Evolutionary conservation across 306 rosid species (phyloP).

Genomic region (Vigna nakashimae): DNA sequence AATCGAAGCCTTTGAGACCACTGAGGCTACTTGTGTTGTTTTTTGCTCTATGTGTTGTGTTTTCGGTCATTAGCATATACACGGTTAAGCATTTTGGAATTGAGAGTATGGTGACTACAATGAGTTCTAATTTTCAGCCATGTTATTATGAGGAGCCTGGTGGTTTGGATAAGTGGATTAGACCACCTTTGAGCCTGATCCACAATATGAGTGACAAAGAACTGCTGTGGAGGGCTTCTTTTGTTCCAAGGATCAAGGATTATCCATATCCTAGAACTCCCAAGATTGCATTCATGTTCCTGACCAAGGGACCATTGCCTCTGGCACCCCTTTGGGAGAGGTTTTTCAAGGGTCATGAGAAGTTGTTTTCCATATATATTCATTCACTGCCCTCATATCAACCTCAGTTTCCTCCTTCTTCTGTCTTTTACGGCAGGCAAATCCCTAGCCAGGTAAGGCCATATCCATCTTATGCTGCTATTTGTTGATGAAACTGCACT

Average conservation of each 20-base stretch:
- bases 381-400: conserved; percentile 84
- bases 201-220: conserved; percentile 82
- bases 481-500: conserved; percentile 31
- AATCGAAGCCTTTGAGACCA: conserved; percentile 65
- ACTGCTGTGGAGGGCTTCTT: conserved; percentile 85
- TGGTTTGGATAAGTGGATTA: conserved; percentile 71
- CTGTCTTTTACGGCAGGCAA: conserved; percentile 75
- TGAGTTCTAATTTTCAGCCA: conserved; percentile 64
- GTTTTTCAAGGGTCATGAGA: conserved; percentile 80
- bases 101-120: conserved; percentile 54
- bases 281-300: conserved; percentile 93
- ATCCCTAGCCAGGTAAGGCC: conserved; percentile 89
- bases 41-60: conserved; percentile 65
- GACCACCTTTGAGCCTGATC: conserved; percentile 64
- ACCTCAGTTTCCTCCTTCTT: conserved; percentile 63
- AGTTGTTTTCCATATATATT: conserved; percentile 68
- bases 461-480: conserved; percentile 30
- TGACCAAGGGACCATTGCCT: conserved; percentile 94
- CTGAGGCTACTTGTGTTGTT: conserved; percentile 69
- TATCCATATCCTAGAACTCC: conserved; percentile 85
- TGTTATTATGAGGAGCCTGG: conserved; percentile 61
- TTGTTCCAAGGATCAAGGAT: conserved; percentile 61
- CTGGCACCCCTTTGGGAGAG: conserved; percentile 96
- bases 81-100: conserved; percentile 80
- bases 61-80: conserved; percentile 73